Percentiles rank a stretch among this genome's conserved stretches.
phyloP scores from a whole-genome alignment of 768 basidiomycete species.

The Russula sp. region DNA sequence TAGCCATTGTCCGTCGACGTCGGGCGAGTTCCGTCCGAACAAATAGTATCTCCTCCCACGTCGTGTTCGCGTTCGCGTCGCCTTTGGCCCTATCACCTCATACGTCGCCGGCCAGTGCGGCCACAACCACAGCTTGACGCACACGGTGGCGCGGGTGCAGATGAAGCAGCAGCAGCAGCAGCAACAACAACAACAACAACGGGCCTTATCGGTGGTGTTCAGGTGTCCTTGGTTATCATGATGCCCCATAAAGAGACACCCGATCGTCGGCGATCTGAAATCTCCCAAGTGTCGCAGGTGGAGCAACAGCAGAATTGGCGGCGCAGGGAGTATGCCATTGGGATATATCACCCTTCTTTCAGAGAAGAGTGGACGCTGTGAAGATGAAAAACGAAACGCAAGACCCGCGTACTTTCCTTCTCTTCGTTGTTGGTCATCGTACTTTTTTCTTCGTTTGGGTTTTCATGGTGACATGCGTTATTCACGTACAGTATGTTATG shows the following conservation, averaged over 20 bases:
- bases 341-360: slow-evolving; percentile 25
- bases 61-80: not conserved
- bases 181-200: too few species aligned
- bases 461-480: not conserved
- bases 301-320: slow-evolving; percentile 8
- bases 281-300: slow-evolving; percentile 4
- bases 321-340: slow-evolving; percentile 23
- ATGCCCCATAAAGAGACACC: slow-evolving; percentile 19
- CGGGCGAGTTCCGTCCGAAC: not conserved
- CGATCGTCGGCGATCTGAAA: slow-evolving; percentile 11
- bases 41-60: too few species aligned
- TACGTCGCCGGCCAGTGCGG: not conserved
- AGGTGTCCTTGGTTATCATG: slow-evolving; percentile 23
- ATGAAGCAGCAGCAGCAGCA: not conserved
- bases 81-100: not conserved
- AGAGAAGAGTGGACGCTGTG: slow-evolving; percentile 5
- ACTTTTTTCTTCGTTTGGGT: not conserved
- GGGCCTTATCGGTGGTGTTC: not conserved
- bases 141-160: not conserved
- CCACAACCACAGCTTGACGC: not conserved
- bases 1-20: slow-evolving; percentile 21
- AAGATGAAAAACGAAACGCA: not conserved
- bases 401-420: not conserved
- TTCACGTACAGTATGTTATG: not conserved
- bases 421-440: not conserved